Evolutionary conservation across 352 stramenopile genomes (phyloP).

Genomic region (Plasmopara halstedii): DNA sequence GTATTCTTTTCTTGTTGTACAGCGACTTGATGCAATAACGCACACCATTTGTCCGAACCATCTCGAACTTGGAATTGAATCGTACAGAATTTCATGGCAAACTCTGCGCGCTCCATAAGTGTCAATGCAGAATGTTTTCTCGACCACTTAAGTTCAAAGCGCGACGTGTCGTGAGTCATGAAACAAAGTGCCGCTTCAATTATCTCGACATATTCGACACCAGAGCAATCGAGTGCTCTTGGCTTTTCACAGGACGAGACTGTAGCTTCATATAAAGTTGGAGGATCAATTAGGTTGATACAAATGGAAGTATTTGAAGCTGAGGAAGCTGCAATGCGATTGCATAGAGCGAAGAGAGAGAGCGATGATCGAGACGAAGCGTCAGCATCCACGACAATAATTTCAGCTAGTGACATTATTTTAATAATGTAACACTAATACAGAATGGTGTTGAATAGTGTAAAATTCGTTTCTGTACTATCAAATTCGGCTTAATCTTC

Average conservation of each 20-base stretch:
- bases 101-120: slow-evolving; percentile 36
- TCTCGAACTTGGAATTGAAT: slow-evolving; percentile 21
- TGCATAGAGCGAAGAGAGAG: slow-evolving; percentile 7
- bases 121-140: slow-evolving; percentile 26
- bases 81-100: slow-evolving; percentile 50
- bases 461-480: too few species aligned
- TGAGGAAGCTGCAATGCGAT: not conserved
- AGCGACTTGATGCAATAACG: slow-evolving; percentile 30
- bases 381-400: slow-evolving; percentile 2
- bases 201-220: slow-evolving; percentile 22
- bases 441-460: not conserved
- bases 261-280: slow-evolving; percentile 22
- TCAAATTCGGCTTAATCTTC: not conserved
- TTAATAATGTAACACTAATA: not conserved
- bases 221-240: slow-evolving; percentile 33
- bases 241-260: slow-evolving; percentile 33
- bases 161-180: not conserved
- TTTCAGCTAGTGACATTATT: slow-evolving; percentile 9
- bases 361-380: not conserved
- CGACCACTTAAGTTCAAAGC: slow-evolving; percentile 44
- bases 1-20: slow-evolving; percentile 1
- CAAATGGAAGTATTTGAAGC: slow-evolving; percentile 7
- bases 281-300: slow-evolving; percentile 25
- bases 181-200: slow-evolving; percentile 19
- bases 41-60: slow-evolving; percentile 8